These are phyloP conservation scores for Coelastrella sp. DNA, from an alignment of 139 green algal species.

Conservation along the genomic window DNA sequence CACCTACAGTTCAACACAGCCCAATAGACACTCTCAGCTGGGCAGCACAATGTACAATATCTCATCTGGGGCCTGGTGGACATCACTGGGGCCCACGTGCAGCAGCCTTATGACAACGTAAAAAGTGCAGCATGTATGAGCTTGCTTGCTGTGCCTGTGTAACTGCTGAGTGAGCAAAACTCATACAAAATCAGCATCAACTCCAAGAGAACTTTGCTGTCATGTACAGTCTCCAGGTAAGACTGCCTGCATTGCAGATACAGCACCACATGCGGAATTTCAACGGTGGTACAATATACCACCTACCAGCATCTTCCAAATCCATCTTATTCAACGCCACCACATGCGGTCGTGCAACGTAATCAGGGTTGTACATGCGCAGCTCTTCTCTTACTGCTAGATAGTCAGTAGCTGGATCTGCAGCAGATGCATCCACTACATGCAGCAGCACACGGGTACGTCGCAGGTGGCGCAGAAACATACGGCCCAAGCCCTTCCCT, in stretches of 20 bases:
- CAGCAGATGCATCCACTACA: constrained; percentile 79
- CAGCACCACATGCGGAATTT: neutral
- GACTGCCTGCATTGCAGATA: neutral
- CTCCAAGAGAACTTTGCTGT: too few species aligned
- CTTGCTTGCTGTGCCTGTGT: neutral
- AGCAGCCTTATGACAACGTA: neutral
- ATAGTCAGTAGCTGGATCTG: constrained; percentile 84
- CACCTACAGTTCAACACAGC: neutral
- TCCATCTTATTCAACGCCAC: constrained; percentile 94
- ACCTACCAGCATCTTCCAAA: constrained; percentile 52
- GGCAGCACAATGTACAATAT: neutral
- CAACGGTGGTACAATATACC: neutral
- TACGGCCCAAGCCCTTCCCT: constrained; percentile 83
- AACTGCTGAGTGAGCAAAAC: too few species aligned
- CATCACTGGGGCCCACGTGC: neutral
- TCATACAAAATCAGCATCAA: too few species aligned
- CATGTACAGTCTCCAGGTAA: neutral
- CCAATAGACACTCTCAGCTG: neutral
- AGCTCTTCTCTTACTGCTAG: constrained; percentile 83
- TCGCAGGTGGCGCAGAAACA: constrained; percentile 91
- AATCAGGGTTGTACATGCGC: constrained; percentile 94
- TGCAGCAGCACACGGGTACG: constrained; percentile 81
- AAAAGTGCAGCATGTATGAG: neutral
- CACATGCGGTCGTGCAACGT: constrained; percentile 77
- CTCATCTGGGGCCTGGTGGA: neutral